phyloP scores from a whole-genome alignment of 495 filamentous ascomycete species.

The Clavariopsis aquatica region DNA sequence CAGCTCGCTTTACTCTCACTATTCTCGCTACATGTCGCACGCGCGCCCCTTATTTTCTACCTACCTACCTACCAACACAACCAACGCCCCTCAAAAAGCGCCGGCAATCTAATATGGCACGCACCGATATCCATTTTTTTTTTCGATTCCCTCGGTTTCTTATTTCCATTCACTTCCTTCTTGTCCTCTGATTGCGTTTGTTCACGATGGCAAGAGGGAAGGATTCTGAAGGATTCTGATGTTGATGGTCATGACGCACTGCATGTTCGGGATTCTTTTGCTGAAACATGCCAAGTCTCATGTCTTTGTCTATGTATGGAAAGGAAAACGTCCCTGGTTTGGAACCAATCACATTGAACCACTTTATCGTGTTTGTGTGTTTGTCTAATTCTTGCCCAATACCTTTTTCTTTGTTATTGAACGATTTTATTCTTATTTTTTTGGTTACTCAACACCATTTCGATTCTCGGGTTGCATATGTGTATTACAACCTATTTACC shows the following conservation, averaged over 20 bases:
- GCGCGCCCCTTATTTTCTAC: conserved; percentile 23
- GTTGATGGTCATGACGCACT: background rate
- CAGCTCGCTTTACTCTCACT: conserved; percentile 3
- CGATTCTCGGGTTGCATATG: background rate
- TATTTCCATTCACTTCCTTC: background rate
- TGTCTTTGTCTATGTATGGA: conserved; percentile 1
- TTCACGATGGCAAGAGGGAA: background rate
- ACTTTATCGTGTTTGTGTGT: background rate
- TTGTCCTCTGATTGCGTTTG: background rate
- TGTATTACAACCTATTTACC: background rate
- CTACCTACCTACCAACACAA: no score
- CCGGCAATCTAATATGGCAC: conserved; percentile 31
- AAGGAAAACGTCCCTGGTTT: background rate
- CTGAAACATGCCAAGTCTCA: background rate
- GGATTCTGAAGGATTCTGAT: background rate
- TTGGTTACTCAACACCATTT: background rate
- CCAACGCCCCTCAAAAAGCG: conserved; percentile 19
- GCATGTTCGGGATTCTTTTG: background rate
- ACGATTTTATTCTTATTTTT: background rate
- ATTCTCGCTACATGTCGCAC: conserved; percentile 20
- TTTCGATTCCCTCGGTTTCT: conserved; percentile 1
- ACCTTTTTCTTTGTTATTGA: background rate
- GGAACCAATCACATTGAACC: background rate
- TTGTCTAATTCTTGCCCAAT: background rate
- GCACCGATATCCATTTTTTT: conserved; percentile 9